phyloP scores from a whole-genome alignment of 1,284 basidiomycete species.

The Gymnopus androsaceus region DNA sequence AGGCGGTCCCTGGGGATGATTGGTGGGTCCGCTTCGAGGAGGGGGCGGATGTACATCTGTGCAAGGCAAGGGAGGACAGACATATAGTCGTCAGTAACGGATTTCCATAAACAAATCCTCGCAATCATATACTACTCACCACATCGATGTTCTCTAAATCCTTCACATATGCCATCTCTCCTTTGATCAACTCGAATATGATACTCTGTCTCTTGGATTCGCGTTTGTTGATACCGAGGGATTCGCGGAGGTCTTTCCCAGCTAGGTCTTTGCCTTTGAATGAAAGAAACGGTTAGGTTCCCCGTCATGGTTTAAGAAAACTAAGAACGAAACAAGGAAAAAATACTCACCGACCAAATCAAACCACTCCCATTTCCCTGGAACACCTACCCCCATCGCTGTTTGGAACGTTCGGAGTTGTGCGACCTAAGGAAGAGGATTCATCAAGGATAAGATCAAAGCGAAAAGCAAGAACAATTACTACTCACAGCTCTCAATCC shows the following conservation, averaged over 20 bases:
- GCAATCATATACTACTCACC: slow-evolving; percentile 41
- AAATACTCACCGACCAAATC: slow-evolving; percentile 83
- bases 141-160: slow-evolving; percentile 89
- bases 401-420: slow-evolving; percentile 86
- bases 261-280: too few species aligned
- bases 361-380: slow-evolving; percentile 83
- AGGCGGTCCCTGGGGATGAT: slow-evolving; percentile 76
- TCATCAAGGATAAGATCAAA: neutral
- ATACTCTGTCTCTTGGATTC: slow-evolving; percentile 87
- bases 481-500: slow-evolving; percentile 59
- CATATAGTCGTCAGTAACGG: too few species aligned
- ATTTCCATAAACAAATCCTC: slow-evolving; percentile 4
- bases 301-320: too few species aligned
- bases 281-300: too few species aligned
- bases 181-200: slow-evolving; percentile 94
- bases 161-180: slow-evolving; percentile 93
- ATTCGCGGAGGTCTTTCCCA: slow-evolving; percentile 62
- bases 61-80: slow-evolving; percentile 1
- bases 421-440: slow-evolving; percentile 39
- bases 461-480: neutral
- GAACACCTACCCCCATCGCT: slow-evolving; percentile 77
- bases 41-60: slow-evolving; percentile 77
- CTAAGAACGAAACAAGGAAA: too few species aligned
- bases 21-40: slow-evolving; percentile 74
- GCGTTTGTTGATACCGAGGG: slow-evolving; percentile 70